Conservation (phyloP, 2,329 filamentous ascomycete genomes). For the Hypomyces rosellus region DNA sequence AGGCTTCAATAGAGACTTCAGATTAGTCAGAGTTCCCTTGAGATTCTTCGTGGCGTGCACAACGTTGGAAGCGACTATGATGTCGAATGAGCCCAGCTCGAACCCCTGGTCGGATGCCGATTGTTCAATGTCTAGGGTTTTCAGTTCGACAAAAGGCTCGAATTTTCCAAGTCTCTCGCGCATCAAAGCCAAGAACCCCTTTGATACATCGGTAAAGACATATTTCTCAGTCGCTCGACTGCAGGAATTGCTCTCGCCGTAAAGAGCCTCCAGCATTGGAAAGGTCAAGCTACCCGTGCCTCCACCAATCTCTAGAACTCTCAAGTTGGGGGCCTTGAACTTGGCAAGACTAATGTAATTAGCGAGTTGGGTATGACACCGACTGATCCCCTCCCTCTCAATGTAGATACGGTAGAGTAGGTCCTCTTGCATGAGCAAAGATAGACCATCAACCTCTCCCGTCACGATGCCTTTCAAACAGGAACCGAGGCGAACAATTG, state of each 20-base stretch:
- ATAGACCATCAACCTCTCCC: background rate
- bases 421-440: background rate
- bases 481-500: slow-evolving; percentile 2
- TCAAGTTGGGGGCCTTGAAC: slow-evolving; percentile 28
- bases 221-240: slow-evolving; percentile 21
- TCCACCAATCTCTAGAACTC: slow-evolving; percentile 33
- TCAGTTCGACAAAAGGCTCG: slow-evolving; percentile 13
- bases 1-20: too few species aligned
- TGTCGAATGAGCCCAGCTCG: slow-evolving; percentile 13
- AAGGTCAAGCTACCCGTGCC: slow-evolving; percentile 28
- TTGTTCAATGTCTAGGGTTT: slow-evolving; percentile 17
- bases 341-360: slow-evolving; percentile 12
- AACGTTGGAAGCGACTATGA: slow-evolving; percentile 20
- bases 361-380: slow-evolving; percentile 8
- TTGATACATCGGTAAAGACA: slow-evolving; percentile 32
- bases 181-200: slow-evolving; percentile 18
- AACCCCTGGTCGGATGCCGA: slow-evolving; percentile 12
- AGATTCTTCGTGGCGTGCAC: slow-evolving; percentile 1
- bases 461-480: slow-evolving; percentile 1
- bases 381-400: slow-evolving; percentile 5
- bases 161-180: slow-evolving; percentile 9
- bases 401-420: slow-evolving; percentile 1
- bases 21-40: too few species aligned
- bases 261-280: slow-evolving; percentile 18
- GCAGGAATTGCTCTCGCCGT: slow-evolving; percentile 13